Percentiles rank a stretch among this genome's conserved stretches.
Evolutionary conservation across 352 stramenopile species (phyloP).

Genomic region (Phytophthora aleatoria): DNA sequence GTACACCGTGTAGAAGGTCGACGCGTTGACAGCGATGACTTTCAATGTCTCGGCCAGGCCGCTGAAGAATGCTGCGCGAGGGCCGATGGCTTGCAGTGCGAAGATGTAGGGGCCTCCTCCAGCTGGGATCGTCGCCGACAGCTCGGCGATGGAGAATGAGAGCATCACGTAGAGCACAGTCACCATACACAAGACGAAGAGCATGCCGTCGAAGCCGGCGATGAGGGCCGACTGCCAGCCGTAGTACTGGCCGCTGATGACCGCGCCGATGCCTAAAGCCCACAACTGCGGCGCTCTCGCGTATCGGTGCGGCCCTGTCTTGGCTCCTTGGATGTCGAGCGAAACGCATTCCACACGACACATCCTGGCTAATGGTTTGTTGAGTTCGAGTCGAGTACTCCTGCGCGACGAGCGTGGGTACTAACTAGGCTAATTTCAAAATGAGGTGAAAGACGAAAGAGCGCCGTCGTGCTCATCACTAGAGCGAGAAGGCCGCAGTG

Average conservation of each 20-base stretch:
- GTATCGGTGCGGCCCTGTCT: conserved; percentile 48
- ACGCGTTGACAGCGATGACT: conserved; percentile 57
- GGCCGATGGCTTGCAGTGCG: conserved; percentile 63
- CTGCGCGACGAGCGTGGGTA: not conserved
- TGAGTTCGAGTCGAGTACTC: not conserved
- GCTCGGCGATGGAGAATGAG: conserved; percentile 77
- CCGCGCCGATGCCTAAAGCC: conserved; percentile 44
- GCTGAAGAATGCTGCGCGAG: conserved; percentile 44
- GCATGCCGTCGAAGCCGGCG: conserved; percentile 66
- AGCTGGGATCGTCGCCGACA: conserved; percentile 62
- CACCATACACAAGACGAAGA: conserved; percentile 64
- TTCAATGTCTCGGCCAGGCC: conserved; percentile 75
- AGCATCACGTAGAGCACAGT: conserved; percentile 76
- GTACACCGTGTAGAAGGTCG: conserved; percentile 58
- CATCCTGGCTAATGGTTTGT: conserved; percentile 11
- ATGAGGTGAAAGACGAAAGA: not conserved
- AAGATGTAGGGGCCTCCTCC: conserved; percentile 77
- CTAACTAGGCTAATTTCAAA: conserved; percentile 15
- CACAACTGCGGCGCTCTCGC: conserved; percentile 66
- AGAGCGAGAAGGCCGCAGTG: not conserved
- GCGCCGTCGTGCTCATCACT: conserved; percentile 14
- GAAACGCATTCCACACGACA: conserved; percentile 10
- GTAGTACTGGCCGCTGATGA: conserved; percentile 73
- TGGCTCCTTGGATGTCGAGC: conserved; percentile 15
- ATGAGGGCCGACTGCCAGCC: conserved; percentile 72